Conservation (phyloP, 805 yeast species). For the Candida parachauliodes region DNA sequence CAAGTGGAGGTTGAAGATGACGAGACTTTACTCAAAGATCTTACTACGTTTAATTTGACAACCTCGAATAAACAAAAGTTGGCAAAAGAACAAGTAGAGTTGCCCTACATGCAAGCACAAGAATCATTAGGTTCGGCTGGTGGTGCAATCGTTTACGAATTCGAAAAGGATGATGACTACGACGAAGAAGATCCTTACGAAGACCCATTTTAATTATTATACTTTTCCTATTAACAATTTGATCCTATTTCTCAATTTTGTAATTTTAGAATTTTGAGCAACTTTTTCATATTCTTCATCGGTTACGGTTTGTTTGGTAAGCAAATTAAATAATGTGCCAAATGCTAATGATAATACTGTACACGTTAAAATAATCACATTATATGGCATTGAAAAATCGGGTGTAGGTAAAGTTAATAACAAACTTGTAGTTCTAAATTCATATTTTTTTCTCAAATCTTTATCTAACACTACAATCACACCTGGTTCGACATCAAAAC, state of each 20-base stretch:
- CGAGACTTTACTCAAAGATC: conserved; percentile 55
- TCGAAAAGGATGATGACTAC: conserved; percentile 94
- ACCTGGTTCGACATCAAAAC: conserved; percentile 92
- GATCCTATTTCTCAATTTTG: conserved; percentile 11
- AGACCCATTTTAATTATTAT: conserved; percentile 68
- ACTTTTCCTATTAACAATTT: conserved; percentile 6
- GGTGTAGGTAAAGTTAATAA: conserved; percentile 90
- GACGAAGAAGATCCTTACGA: conserved; percentile 98
- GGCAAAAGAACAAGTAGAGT: conserved; percentile 80
- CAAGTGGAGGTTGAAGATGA: conserved; percentile 37
- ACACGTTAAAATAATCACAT: conserved; percentile 89
- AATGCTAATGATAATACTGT: conserved; percentile 91
- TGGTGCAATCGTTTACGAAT: conserved; percentile 94
- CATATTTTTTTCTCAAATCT: conserved; percentile 31
- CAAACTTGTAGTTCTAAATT: conserved; percentile 79
- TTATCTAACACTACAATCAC: conserved; percentile 55
- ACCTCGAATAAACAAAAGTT: conserved; percentile 71
- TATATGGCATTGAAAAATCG: conserved; percentile 98
- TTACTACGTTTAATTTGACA: conserved; percentile 84
- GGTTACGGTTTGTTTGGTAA: conserved; percentile 70
- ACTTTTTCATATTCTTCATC: conserved; percentile 52
- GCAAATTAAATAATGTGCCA: conserved; percentile 77
- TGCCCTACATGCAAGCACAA: conserved; percentile 92
- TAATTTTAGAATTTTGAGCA: conserved; percentile 15
- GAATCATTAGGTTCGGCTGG: conserved; percentile 55